Conservation (phyloP, 495 filamentous ascomycete species). For the Talaromyces proteolyticus region DNA sequence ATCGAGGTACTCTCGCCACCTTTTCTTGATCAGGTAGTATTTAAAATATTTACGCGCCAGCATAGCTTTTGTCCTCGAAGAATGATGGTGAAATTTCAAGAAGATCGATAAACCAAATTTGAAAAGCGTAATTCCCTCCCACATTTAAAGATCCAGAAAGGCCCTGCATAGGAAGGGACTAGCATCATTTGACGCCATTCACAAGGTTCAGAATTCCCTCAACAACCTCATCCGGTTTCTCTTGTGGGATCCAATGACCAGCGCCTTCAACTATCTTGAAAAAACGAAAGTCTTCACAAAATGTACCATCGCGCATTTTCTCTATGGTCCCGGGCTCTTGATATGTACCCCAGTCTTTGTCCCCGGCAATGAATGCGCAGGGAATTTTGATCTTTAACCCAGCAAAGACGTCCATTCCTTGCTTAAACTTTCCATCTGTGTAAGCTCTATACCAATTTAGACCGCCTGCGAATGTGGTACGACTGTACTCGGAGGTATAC, state of each 20-base stretch:
- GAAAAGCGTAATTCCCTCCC: too few species aligned
- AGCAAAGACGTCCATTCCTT: conserved; percentile 53
- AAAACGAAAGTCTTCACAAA: conserved; percentile 43
- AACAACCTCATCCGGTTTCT: conserved; percentile 49
- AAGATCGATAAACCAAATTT: too few species aligned
- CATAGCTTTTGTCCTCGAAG: too few species aligned
- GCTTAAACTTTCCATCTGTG: conserved; percentile 35
- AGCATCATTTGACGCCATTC: not conserved
- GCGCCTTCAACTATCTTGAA: conserved; percentile 47
- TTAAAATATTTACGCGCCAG: too few species aligned
- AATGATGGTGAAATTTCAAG: too few species aligned
- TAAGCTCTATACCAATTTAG: conserved; percentile 63
- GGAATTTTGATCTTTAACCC: conserved; percentile 60
- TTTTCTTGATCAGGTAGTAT: too few species aligned
- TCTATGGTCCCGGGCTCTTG: conserved; percentile 59
- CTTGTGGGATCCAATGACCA: conserved; percentile 65
- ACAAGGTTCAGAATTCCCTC: conserved; percentile 41
- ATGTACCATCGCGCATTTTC: conserved; percentile 36
- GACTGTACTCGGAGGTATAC: conserved; percentile 52
- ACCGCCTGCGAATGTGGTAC: conserved; percentile 62
- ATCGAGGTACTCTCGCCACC: too few species aligned
- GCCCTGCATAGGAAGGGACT: not conserved
- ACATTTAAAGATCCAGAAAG: too few species aligned
- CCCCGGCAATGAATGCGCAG: conserved; percentile 51
- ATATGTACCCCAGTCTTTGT: conserved; percentile 60